A percentile compares a stretch with the other conserved stretches of the same genome.
Conservation (phyloP, 371 early-diverging fungal genomes). For the Cokeromyces recurvatus region DNA sequence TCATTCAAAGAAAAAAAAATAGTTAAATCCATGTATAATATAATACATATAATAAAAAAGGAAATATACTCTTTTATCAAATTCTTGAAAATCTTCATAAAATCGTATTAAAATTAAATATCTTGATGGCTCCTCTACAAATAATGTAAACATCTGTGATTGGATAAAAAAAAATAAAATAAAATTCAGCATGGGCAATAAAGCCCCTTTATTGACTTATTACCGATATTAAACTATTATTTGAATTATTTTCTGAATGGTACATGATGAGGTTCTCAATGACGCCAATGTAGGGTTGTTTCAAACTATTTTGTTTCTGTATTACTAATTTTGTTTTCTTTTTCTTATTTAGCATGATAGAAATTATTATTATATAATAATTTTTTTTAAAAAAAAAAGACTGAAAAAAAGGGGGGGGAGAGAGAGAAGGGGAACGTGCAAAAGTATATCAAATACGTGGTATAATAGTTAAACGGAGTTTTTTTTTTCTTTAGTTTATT, state of each 20-base stretch:
- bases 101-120: constrained; percentile 49
- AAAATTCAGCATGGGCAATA: constrained; percentile 3
- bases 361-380: no score
- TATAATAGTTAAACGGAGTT: no score
- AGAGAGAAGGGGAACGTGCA: no score
- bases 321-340: neutral
- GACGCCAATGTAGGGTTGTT: constrained; percentile 16
- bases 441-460: no score
- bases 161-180: constrained; percentile 7
- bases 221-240: constrained; percentile 21
- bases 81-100: constrained; percentile 55
- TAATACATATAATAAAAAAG: no score
- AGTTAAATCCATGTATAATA: neutral
- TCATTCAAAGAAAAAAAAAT: neutral
- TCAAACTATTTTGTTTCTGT: neutral
- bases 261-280: constrained; percentile 22
- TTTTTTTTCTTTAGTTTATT: no score
- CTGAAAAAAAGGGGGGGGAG: no score
- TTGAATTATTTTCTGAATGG: constrained; percentile 4
- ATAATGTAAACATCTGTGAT: constrained; percentile 51
- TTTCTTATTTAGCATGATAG: no score
- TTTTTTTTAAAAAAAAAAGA: no score
- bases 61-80: constrained; percentile 50
- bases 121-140: constrained; percentile 44
- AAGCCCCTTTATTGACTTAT: constrained; percentile 8